Evolutionary conservation across 805 yeast species (phyloP), one percentile per base, ranked within the genome.

Genomic region (Myxozyma neglecta): DNA sequence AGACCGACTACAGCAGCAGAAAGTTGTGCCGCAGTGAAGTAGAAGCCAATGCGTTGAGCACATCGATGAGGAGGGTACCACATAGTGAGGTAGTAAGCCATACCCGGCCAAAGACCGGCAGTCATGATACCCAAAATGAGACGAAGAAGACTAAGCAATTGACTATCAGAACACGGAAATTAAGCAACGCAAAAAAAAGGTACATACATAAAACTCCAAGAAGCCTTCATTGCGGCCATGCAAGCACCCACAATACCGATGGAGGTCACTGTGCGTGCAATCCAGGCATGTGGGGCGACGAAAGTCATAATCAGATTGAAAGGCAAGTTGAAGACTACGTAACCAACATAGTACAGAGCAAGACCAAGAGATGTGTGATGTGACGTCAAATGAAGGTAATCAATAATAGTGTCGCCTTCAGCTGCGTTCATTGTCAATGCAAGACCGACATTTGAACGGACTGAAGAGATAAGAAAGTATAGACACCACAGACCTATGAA

Each of bases 1-100:
- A 90, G 80, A 45, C 96, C 96, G 8, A 92, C 91, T 8, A 85
- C 93, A n/a, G 96, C 85, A 0, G 96, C 92, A 49, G 92, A 85
- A n/a, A 90, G 73, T 74, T 90, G 97, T 0, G 97, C 96, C 20
- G 97, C 97, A 1, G 96, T 90, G 74, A 87, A 90, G 74, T 90
- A 90, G 75, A 87, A 90, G 1, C 97, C 97, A 65, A 90, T 87
- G 71, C 97, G 79, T 65, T 83, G 81, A 1, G 96, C 88, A 67
- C 85, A 82, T 62, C 94, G 79, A 51, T 87, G 85, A 56, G 85
- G 82, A 1, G 96, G 96, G 70, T 90, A 90, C 93, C 96, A 90
- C 69, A 89, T 76, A 0, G 92, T 83, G 47, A 90, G 79, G 70
- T 90, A 90, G 74, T 89, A 90, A 24, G 90, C 84, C 87, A 90